These are phyloP conservation scores for Ophioceras dolichostomum DNA, from an alignment of 2,329 filamentous ascomycete genomes.

Conservation along the genomic window DNA sequence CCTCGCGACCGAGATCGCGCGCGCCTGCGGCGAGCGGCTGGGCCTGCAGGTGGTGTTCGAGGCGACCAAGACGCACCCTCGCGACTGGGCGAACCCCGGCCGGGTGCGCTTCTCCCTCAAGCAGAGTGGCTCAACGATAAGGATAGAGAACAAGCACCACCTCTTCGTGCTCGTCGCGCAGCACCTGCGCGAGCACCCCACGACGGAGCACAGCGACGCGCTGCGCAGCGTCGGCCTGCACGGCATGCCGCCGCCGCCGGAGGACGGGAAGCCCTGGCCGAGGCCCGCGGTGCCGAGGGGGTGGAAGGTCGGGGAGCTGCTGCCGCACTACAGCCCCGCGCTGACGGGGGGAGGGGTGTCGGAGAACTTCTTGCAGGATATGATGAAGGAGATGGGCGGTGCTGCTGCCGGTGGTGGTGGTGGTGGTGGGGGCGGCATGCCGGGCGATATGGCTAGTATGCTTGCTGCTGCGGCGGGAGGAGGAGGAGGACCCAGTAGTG, in stretches of 20 bases:
- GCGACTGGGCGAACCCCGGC: conserved; percentile 96
- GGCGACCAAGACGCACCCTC: conserved; percentile 83
- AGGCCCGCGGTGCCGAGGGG: conserved; percentile 67
- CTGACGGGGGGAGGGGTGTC: conserved; percentile 87
- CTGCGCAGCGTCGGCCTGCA: conserved; percentile 56
- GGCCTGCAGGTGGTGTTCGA: conserved; percentile 70
- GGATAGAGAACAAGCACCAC: conserved; percentile 69
- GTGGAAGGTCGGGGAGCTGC: conserved; percentile 76
- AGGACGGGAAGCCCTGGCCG: conserved; percentile 55
- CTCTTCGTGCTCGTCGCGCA: conserved; percentile 70
- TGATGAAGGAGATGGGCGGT: conserved; percentile 82
- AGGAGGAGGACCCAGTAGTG: conserved; percentile 15
- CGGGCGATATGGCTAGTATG: conserved; percentile 16
- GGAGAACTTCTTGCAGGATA: conserved; percentile 90
- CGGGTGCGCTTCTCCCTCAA: conserved; percentile 73
- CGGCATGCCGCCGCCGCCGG: conserved; percentile 55
- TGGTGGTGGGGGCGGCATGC: conserved; percentile 25
- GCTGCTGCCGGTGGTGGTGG: conserved; percentile 30
- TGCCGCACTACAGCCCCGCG: conserved; percentile 81
- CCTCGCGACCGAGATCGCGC: conserved; percentile 77
- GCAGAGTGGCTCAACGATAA: conserved; percentile 14
- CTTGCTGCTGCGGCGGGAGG: conserved; percentile 12
- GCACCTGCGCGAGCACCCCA: conserved; percentile 68
- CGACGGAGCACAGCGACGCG: conserved; percentile 54
- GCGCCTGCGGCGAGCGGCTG: conserved; percentile 59